Evolutionary conservation across 768 basidiomycete species (phyloP).

Genomic region (Podaxis sp.): DNA sequence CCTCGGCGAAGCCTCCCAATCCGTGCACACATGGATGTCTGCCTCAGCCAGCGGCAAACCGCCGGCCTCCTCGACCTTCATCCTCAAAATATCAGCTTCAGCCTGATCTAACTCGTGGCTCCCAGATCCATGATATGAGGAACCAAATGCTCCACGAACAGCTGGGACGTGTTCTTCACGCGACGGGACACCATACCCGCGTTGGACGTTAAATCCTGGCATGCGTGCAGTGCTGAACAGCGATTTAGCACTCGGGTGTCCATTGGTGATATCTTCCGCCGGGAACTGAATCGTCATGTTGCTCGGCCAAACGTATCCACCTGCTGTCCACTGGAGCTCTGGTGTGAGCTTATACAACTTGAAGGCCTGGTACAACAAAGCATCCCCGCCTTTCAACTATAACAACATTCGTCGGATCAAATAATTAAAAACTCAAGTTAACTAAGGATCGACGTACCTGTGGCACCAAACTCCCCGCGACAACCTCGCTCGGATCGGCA

Average conservation of each 20-base stretch:
- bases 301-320: slow-evolving; percentile 77
- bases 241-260: slow-evolving; percentile 12
- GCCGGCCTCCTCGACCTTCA: slow-evolving; percentile 62
- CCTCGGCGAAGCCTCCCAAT: slow-evolving; percentile 21
- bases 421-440: neutral
- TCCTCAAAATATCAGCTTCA: slow-evolving; percentile 38
- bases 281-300: slow-evolving; percentile 65
- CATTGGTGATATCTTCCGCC: slow-evolving; percentile 33
- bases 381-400: slow-evolving; percentile 76
- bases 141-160: slow-evolving; percentile 40
- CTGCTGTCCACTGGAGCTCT: slow-evolving; percentile 77
- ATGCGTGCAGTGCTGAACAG: slow-evolving; percentile 17
- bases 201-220: slow-evolving; percentile 18
- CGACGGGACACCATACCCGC: slow-evolving; percentile 14
- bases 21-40: slow-evolving; percentile 57
- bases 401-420: neutral
- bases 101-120: slow-evolving; percentile 20
- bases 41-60: slow-evolving; percentile 61
- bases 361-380: slow-evolving; percentile 69
- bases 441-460: slow-evolving; percentile 40
- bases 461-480: slow-evolving; percentile 70
- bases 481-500: slow-evolving; percentile 56
- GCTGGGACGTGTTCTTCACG: slow-evolving; percentile 26
- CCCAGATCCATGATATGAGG: neutral
- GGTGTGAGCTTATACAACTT: slow-evolving; percentile 72